Base-by-base conservation (phyloP, 768 basidiomycete genomes). In the Russula virescens region DNA sequence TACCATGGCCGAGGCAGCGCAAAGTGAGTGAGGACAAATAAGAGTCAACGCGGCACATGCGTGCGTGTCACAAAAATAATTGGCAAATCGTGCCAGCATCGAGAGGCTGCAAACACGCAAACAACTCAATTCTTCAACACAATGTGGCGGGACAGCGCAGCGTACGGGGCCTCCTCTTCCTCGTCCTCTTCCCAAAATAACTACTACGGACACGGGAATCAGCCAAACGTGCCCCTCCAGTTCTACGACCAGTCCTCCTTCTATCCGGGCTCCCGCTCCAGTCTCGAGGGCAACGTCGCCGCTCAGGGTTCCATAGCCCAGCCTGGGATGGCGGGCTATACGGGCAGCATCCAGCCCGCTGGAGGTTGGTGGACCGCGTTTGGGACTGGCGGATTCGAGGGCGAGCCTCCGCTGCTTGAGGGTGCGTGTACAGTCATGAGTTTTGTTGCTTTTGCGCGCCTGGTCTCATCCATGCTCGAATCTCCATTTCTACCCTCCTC, bases 301-400 rank as follows among this genome's bases (percentile, higher is more conserved):
- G 66, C 75, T 16, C 86, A 88, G 64, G 81, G 82, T 34, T 72
- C 79, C 40, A 81, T 86, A 49, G 68, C 78, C 11, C 76, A 77
- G 26, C 78, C 76, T 2, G 76, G 75, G 8, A 78, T 77, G 48
- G 72, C 77, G 9, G 77, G 81, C 0, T 91, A 84, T 68, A 83
- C 83, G 5, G 89, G 92, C 34, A 86, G 80, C 71, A 92, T 94
- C 46, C 87, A 91, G 69, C 72, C 81, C 3, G 76, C 79, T 23
- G 89, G 88, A 2, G 82, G 84, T 19, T 98, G 94, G 94, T 94
- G 93, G 90, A 91, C 91, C 26, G 94, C 94, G 38, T 96, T 98
- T 77, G 94, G 94, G 35, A 94, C 93, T 2, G 94, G 93, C 55
- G 94, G 93, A 14, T 86, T 96, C 61, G 95, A 97, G 72, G 96